Percentiles rank a stretch among this genome's conserved stretches.
Evolutionary conservation across 1,139 yeast species (phyloP).

Genomic region (Geotrichum candidum): DNA sequence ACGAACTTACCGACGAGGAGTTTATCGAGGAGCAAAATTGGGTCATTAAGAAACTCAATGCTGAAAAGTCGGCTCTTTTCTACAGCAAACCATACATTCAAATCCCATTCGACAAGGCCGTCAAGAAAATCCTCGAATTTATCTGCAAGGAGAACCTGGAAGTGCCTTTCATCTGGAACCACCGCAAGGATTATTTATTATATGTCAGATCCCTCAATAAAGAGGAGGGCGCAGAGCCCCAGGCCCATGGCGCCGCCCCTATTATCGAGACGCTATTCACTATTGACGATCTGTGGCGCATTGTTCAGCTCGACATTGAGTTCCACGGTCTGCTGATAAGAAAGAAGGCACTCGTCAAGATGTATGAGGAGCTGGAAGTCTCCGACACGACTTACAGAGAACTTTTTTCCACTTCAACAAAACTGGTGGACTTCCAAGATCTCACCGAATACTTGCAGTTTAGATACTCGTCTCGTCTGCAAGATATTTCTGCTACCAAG

Average conservation of each 20-base stretch:
- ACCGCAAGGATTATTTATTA: slow-evolving; percentile 81
- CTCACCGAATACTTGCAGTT: slow-evolving; percentile 78
- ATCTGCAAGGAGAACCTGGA: slow-evolving; percentile 74
- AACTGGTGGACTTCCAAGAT: slow-evolving; percentile 82
- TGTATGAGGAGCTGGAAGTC: slow-evolving; percentile 50
- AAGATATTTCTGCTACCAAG: slow-evolving; percentile 35
- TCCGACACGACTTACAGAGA: slow-evolving; percentile 60
- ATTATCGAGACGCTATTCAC: slow-evolving; percentile 40
- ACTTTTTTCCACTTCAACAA: slow-evolving; percentile 48
- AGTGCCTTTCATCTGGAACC: slow-evolving; percentile 95
- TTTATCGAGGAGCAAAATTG: slow-evolving; percentile 69
- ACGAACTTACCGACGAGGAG: slow-evolving; percentile 59
- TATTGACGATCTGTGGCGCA: slow-evolving; percentile 82
- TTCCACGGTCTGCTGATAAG: slow-evolving; percentile 82
- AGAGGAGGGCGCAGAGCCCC: slow-evolving; percentile 41
- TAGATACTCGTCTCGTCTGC: slow-evolving; percentile 67
- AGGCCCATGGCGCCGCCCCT: slow-evolving; percentile 35
- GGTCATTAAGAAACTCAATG: slow-evolving; percentile 48
- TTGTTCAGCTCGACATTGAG: slow-evolving; percentile 78
- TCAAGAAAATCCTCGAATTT: slow-evolving; percentile 71
- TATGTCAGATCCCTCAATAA: slow-evolving; percentile 26
- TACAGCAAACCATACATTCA: slow-evolving; percentile 40
- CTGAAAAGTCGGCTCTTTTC: slow-evolving; percentile 24
- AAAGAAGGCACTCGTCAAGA: slow-evolving; percentile 48
- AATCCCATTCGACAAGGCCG: slow-evolving; percentile 62